These are phyloP conservation scores for Corymbia calophylla DNA, from an alignment of 441 rosid genomes.

Conservation along the genomic window DNA sequence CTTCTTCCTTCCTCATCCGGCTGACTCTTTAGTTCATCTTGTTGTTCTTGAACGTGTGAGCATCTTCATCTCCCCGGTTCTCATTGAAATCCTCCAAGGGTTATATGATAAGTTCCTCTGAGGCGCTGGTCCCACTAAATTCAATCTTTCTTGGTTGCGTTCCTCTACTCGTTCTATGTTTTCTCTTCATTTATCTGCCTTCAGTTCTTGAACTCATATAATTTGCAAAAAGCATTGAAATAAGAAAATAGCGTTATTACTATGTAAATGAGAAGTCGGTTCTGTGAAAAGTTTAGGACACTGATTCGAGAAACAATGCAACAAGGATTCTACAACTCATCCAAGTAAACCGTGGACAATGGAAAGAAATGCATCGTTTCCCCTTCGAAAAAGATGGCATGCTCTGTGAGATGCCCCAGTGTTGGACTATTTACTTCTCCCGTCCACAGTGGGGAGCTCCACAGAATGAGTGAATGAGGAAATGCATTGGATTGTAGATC, in stretches of 20 bases:
- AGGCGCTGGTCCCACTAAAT: constrained; percentile 1
- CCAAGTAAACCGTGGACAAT: neutral
- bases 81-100: constrained; percentile 7
- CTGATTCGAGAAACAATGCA: neutral
- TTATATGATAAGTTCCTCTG: constrained; percentile 7
- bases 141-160: constrained; percentile 16
- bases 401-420: neutral
- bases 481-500: neutral
- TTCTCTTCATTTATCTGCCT: neutral
- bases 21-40: neutral
- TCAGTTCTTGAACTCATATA: neutral
- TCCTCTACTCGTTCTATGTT: constrained; percentile 19
- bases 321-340: neutral
- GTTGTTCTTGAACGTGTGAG: neutral
- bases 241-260: neutral
- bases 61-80: constrained; percentile 1
- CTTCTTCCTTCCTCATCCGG: too few species aligned
- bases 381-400: neutral
- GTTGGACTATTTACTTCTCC: neutral
- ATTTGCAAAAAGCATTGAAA: neutral
- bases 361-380: neutral
- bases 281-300: neutral
- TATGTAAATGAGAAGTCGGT: neutral
- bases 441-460: neutral
- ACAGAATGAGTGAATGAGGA: neutral